phyloP scores from a whole-genome alignment of 2,329 filamentous ascomycete species.

The Fusarium penzigii region DNA sequence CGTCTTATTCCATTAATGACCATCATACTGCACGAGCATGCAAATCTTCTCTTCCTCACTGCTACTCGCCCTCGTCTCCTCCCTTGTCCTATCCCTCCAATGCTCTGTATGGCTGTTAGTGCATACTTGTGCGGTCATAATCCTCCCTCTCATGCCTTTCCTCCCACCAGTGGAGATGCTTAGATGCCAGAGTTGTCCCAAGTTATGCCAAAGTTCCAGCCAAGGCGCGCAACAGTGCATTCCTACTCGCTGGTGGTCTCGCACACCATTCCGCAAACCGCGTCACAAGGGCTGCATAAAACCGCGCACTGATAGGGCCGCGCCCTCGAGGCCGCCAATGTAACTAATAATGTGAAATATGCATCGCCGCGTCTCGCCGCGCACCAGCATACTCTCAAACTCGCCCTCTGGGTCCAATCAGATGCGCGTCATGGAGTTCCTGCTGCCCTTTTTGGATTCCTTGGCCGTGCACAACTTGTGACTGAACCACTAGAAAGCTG shows the following conservation, averaged over 20 bases:
- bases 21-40: neutral
- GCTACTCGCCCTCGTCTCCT: neutral
- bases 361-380: slow-evolving; percentile 22
- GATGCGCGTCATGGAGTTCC: neutral
- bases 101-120: slow-evolving; percentile 16
- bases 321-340: slow-evolving; percentile 16
- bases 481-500: slow-evolving; percentile 27
- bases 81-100: neutral
- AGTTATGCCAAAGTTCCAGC: slow-evolving; percentile 27
- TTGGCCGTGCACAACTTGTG: slow-evolving; percentile 25
- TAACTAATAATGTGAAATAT: neutral
- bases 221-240: slow-evolving; percentile 22
- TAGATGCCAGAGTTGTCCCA: slow-evolving; percentile 25
- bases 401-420: neutral
- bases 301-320: slow-evolving; percentile 33
- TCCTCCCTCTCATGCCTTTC: neutral
- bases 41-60: slow-evolving; percentile 7
- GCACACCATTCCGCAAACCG: slow-evolving; percentile 31
- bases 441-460: neutral
- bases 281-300: slow-evolving; percentile 40
- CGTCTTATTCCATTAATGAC: slow-evolving; percentile 20
- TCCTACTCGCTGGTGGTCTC: slow-evolving; percentile 29
- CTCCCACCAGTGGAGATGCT: slow-evolving; percentile 18
- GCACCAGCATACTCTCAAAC: neutral
- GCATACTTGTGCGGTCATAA: slow-evolving; percentile 9